Base-by-base conservation (phyloP, 2,329 filamentous ascomycete genomes). In the Paradendryphiella salina region DNA sequence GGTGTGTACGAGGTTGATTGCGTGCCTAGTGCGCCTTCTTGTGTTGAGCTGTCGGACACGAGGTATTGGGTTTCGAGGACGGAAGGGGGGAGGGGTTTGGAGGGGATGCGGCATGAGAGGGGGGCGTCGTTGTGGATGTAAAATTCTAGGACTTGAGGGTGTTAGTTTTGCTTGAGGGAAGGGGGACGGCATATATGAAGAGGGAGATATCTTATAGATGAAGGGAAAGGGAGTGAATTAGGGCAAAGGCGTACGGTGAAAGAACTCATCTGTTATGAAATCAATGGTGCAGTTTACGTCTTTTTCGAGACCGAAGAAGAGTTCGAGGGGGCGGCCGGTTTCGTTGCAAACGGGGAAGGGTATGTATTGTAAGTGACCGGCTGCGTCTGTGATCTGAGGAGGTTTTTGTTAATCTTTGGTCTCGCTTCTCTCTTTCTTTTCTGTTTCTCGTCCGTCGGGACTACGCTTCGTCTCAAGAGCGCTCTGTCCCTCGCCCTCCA, bases 41-140 rank as follows among this genome's bases (percentile, higher is more conserved):
- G 70, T 14, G 65, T 63, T 3, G 23, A 79, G 58, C 83, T 73
- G 41, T 71, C 69, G 1, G 51, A 54, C 10, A 66, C 63, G 29
- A 59, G 63, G 57, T 68, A 71, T 39, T 70, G 61, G 26, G 54
- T 57, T 49, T 64, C 61, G 54, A 65, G 49, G 21, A 74, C 72
- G 15, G 67, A 66, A 8, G 74, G 69, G 1, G 75, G 69, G 1
- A 84, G 75, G 0, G 93, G 93, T 6, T 87, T 85, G 0, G 90
- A 84, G 21, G 93, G 90, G 11, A 97, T 84, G 44, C 94, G 92
- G 75, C 94, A 99, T 46, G 90, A 86, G 41, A 97, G 81, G 8
- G 94, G 94, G 14, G 91, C 92, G 75, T 99, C 94, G 77, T 88
- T 91, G 80, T 97, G 94, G 73, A 97, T 87, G 81, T 97, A 97